phyloP scores from a whole-genome alignment of 495 filamentous ascomycete species.

The Aspergillus sclerotioniger region DNA sequence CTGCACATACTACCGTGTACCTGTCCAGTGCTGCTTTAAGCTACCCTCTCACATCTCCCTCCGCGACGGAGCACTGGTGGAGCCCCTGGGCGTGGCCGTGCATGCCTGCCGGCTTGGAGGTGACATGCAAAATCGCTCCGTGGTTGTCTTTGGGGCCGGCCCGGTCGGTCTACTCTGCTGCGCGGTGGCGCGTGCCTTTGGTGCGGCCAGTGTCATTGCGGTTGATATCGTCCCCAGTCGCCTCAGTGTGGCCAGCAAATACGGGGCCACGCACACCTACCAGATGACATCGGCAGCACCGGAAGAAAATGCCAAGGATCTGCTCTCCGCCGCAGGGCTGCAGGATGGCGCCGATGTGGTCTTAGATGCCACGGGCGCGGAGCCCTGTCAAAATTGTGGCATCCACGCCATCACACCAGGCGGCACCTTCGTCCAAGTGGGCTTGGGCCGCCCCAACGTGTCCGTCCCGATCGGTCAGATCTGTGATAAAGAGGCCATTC shows the following conservation, averaged over 20 bases:
- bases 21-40: slow-evolving; percentile 81
- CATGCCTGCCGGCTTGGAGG: slow-evolving; percentile 70
- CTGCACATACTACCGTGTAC: slow-evolving; percentile 71
- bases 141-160: slow-evolving; percentile 84
- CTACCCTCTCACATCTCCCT: slow-evolving; percentile 65
- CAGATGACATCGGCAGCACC: slow-evolving; percentile 28
- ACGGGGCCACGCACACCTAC: slow-evolving; percentile 66
- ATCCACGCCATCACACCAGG: slow-evolving; percentile 69
- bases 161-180: slow-evolving; percentile 80
- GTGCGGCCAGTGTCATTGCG: slow-evolving; percentile 66
- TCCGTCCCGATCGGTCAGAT: slow-evolving; percentile 78
- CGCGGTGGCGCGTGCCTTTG: slow-evolving; percentile 75
- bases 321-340: slow-evolving; percentile 26
- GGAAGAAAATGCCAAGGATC: slow-evolving; percentile 36
- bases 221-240: slow-evolving; percentile 74
- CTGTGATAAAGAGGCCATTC: slow-evolving; percentile 76
- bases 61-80: slow-evolving; percentile 82
- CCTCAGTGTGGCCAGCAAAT: slow-evolving; percentile 66
- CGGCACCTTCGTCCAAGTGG: slow-evolving; percentile 82
- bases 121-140: slow-evolving; percentile 65
- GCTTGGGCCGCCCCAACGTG: slow-evolving; percentile 76
- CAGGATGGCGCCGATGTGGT: slow-evolving; percentile 66
- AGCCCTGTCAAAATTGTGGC: slow-evolving; percentile 69
- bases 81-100: slow-evolving; percentile 81
- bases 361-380: slow-evolving; percentile 82